Evolutionary conservation across 257 asterid genomes (phyloP).

Genomic region (Nicotiana attenuata): DNA sequence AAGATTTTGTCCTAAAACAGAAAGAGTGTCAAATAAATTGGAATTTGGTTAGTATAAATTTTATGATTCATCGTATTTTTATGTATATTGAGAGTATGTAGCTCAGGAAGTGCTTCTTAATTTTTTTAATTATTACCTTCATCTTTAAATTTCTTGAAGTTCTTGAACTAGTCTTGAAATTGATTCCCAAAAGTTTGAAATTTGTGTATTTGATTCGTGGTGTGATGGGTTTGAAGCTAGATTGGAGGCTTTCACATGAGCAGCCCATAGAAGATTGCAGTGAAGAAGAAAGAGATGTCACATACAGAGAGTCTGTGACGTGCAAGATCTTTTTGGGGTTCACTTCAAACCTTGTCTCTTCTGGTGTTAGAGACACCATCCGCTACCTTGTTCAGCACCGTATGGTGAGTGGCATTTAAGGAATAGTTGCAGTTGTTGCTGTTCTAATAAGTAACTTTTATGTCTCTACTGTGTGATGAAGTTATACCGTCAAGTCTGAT

Average conservation of each 20-base stretch:
- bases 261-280: conserved; percentile 53
- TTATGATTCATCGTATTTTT: not conserved
- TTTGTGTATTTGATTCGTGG: conserved; percentile 12
- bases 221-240: conserved; percentile 55
- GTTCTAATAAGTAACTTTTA: not conserved
- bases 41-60: not conserved
- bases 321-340: conserved; percentile 90
- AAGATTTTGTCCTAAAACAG: not conserved
- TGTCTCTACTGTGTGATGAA: not conserved
- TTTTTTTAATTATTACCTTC: not conserved
- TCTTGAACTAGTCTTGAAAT: not conserved
- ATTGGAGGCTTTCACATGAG: conserved; percentile 94
- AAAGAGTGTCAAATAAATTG: not conserved
- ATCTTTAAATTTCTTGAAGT: not conserved
- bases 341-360: conserved; percentile 87
- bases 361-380: conserved; percentile 76
- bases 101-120: not conserved
- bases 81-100: not conserved
- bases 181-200: not conserved
- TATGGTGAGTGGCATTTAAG: conserved; percentile 57
- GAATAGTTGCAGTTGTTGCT: not conserved
- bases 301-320: conserved; percentile 57
- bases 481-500: not conserved
- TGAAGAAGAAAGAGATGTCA: conserved; percentile 52
- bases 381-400: conserved; percentile 77